Base-by-base conservation (phyloP, 176 grass and related monocot genomes). In the Oryza glaberrima region DNA sequence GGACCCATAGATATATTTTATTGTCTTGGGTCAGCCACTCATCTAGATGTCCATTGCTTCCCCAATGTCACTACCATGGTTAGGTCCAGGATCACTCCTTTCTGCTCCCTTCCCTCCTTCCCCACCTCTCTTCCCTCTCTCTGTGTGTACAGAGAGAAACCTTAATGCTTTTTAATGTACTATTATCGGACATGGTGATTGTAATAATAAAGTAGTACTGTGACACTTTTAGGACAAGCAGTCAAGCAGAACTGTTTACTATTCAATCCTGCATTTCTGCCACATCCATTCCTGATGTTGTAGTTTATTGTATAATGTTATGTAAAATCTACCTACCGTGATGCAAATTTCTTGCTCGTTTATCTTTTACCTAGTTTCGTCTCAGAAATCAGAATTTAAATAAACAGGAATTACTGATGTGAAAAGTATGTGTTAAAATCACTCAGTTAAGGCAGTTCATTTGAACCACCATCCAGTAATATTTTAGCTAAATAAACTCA, bases 201-300 rank as follows among this genome's bases (percentile, higher is more conserved):
- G 94, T 94, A 94, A 97, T 97, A 97, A 97, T 94, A 79, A 92
- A 88, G 86, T 88, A 83, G 73, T 83, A 77, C 41, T 66, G 65
- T 36, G 85, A 72, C 88, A 89, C 87, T 84, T 70, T 26, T 90
- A 85, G 90, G 90, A 84, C 72, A 86, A 87, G 66, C 64, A 82
- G 90, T 82, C 72, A 86, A 87, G 56, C 64, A 82, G 75, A 83
- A 78, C 72, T 85, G 83, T 92, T 67, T 89, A 76, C 23, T 87
- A 85, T 81, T 85, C 60, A 32, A 89, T 72, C 67, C 41, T 41
- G 6, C 47, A 82, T 80, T 69, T 78, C 65, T 89, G 65, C 65
- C 82, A 10, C 47, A 19, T 85, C 28, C 75, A 88, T 49, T 90
- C 45, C 32, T 41, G 38, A 49, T 64, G 76, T 70, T 87, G 77